These are phyloP conservation scores for Ophiocordyceps camponoti-leonardi DNA, from an alignment of 2,329 filamentous ascomycete species.

Conservation along the genomic window DNA sequence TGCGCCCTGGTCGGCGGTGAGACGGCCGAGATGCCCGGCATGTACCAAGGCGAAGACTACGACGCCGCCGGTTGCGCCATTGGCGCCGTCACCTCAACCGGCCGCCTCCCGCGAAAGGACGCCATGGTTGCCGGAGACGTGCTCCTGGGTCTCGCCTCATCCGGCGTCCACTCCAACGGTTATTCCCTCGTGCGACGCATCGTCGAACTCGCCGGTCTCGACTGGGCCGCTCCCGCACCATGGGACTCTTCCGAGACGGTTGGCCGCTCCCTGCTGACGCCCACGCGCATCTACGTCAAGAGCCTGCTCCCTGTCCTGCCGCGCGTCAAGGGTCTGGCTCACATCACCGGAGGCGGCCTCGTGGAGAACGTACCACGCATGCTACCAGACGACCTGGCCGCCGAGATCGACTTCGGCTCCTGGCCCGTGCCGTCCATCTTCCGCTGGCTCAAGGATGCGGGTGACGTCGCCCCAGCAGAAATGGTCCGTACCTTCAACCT, in stretches of 20 bases:
- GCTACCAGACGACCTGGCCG: constrained; percentile 62
- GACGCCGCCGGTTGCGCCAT: constrained; percentile 84
- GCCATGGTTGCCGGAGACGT: constrained; percentile 72
- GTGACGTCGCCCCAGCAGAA: constrained; percentile 58
- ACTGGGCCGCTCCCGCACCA: constrained; percentile 56
- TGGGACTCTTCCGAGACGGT: constrained; percentile 51
- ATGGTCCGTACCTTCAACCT: constrained; percentile 93
- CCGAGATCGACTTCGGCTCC: constrained; percentile 57
- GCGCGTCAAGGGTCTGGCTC: constrained; percentile 78
- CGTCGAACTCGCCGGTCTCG: constrained; percentile 53
- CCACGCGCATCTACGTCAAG: constrained; percentile 88
- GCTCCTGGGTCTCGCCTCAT: constrained; percentile 69
- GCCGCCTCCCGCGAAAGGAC: constrained; percentile 57
- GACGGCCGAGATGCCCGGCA: constrained; percentile 95
- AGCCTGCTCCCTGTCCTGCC: constrained; percentile 50
- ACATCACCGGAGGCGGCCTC: constrained; percentile 91
- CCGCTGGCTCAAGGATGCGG: constrained; percentile 61
- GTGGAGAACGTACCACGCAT: constrained; percentile 90
- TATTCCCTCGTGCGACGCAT: constrained; percentile 94
- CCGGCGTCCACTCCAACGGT: constrained; percentile 87
- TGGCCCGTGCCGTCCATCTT: constrained; percentile 73
- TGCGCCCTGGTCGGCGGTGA: constrained; percentile 93
- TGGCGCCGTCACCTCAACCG: constrained; percentile 55
- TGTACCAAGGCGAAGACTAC: constrained; percentile 79
- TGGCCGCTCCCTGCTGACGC: constrained; percentile 66